Evolutionary conservation across 2,329 filamentous ascomycete genomes (phyloP).

Genomic region (Talaromyces verruculosus): DNA sequence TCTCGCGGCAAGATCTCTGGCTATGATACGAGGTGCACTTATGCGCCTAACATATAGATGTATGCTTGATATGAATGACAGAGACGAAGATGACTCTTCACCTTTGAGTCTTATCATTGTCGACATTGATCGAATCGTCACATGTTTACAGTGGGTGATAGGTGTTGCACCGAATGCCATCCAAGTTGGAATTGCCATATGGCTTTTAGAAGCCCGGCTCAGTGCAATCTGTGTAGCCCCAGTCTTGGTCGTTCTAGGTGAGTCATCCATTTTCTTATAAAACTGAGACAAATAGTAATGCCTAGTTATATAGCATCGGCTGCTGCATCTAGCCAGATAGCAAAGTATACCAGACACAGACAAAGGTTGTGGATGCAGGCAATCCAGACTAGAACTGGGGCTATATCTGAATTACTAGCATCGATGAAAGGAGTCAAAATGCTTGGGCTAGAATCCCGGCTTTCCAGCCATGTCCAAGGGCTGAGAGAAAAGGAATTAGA

Average conservation of each 20-base stretch:
- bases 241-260: conserved; percentile 40
- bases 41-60: conserved; percentile 54
- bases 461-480: conserved; percentile 40
- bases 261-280: conserved; percentile 27
- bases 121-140: conserved; percentile 46
- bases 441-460: conserved; percentile 46
- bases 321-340: conserved; percentile 14
- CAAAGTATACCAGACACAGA: conserved; percentile 27
- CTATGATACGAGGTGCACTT: conserved; percentile 45
- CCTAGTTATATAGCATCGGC: conserved; percentile 1
- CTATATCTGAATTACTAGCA: conserved; percentile 50
- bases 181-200: conserved; percentile 49
- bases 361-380: conserved; percentile 53
- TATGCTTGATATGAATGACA: conserved; percentile 33
- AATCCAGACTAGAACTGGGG: conserved; percentile 50
- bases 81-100: conserved; percentile 36
- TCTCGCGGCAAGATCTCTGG: conserved; percentile 43
- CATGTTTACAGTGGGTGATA: conserved; percentile 44
- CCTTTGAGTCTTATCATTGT: conserved; percentile 49
- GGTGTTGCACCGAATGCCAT: conserved; percentile 48
- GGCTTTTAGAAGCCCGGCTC: conserved; percentile 42
- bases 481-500: conserved; percentile 43
- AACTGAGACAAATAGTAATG: background rate
- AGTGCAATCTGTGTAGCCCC: conserved; percentile 47
- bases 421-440: conserved; percentile 57